A percentile compares a stretch with the other conserved stretches of the same genome.
Conservation (phyloP, 1,139 yeast species). For the Yamadazyma conglobata region DNA sequence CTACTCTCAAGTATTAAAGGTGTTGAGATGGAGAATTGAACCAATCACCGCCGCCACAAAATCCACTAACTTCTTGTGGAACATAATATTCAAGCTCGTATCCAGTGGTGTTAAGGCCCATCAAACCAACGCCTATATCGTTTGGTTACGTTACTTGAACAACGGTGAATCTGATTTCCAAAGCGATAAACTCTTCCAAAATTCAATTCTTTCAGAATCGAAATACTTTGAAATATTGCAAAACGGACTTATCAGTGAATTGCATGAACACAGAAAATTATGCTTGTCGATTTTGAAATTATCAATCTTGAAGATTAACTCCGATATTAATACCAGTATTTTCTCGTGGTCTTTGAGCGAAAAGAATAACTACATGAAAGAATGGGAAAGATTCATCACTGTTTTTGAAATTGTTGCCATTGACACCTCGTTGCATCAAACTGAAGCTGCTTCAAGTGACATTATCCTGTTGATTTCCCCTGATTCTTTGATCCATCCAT, state of each 20-base stretch:
- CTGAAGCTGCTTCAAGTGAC: constrained; percentile 73
- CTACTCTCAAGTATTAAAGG: constrained; percentile 31
- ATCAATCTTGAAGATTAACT: constrained; percentile 48
- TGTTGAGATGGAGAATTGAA: constrained; percentile 49
- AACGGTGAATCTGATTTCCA: constrained; percentile 16
- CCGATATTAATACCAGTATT: constrained; percentile 35
- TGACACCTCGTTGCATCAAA: constrained; percentile 84
- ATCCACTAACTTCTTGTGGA: constrained; percentile 39
- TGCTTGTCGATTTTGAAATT: constrained; percentile 65
- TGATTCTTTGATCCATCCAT: constrained; percentile 50
- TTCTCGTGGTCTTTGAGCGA: constrained; percentile 46
- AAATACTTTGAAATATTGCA: constrained; percentile 62
- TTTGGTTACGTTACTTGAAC: constrained; percentile 55
- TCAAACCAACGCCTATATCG: constrained; percentile 42
- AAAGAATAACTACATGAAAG: constrained; percentile 32
- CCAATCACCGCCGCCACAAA: constrained; percentile 22
- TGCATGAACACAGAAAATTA: constrained; percentile 72
- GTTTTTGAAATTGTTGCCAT: constrained; percentile 77
- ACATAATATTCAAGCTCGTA: constrained; percentile 35
- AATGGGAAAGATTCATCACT: constrained; percentile 74
- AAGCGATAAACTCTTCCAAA: constrained; percentile 25
- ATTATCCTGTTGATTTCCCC: constrained; percentile 55
- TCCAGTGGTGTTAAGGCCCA: constrained; percentile 26
- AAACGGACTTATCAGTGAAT: constrained; percentile 49
- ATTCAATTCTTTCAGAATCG: constrained; percentile 27